Conservation (phyloP, 148 eudicot genomes). For the Rheum nobile region DNA sequence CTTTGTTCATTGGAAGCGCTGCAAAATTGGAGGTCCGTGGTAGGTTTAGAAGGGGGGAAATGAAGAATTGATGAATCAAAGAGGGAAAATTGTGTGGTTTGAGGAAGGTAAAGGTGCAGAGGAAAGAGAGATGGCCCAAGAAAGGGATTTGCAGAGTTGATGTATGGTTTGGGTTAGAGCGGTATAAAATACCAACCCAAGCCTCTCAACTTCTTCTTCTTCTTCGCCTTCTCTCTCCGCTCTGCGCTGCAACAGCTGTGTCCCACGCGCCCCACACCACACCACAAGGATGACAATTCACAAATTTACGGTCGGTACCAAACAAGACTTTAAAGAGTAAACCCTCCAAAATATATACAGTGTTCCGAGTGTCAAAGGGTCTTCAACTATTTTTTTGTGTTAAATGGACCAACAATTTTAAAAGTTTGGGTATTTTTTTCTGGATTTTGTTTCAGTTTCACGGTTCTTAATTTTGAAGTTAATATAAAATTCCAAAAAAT, state of each 20-base stretch:
- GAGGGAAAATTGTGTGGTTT: not conserved
- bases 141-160: slow-evolving; percentile 20
- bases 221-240: not conserved
- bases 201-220: not conserved
- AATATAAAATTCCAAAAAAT: no score
- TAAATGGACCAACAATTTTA: no score
- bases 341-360: not conserved
- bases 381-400: no score
- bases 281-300: slow-evolving; percentile 3
- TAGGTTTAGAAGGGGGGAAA: not conserved
- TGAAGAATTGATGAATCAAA: not conserved
- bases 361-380: not conserved
- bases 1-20: not conserved
- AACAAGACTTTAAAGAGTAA: not conserved
- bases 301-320: slow-evolving; percentile 10
- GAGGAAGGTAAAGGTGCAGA: not conserved
- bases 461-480: no score
- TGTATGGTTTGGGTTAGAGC: not conserved
- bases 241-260: slow-evolving; percentile 7
- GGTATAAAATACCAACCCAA: not conserved
- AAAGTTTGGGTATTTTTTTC: no score
- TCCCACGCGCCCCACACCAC: slow-evolving; percentile 15
- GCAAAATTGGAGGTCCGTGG: not conserved
- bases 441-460: no score
- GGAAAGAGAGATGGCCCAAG: not conserved